Conservation (phyloP, 495 filamentous ascomycete species). For the Hyaloscypha bicolor region DNA sequence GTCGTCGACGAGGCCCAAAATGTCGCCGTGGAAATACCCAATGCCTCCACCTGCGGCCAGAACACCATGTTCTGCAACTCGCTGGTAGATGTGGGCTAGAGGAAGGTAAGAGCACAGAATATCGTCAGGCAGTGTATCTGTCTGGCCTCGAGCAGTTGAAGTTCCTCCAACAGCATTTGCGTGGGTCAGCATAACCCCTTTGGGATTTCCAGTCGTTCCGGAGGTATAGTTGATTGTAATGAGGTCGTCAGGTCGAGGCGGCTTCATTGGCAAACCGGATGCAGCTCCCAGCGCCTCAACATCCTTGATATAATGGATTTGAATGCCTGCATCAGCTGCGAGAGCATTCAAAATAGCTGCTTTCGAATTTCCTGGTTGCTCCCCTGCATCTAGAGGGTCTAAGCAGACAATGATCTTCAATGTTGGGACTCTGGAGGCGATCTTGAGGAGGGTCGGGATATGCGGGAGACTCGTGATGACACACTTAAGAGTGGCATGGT, state of each 20-base stretch:
- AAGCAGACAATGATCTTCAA: slow-evolving; percentile 89
- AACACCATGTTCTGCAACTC: slow-evolving; percentile 75
- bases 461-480: slow-evolving; percentile 83
- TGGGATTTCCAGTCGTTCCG: slow-evolving; percentile 92
- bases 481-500: slow-evolving; percentile 75
- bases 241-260: slow-evolving; percentile 74
- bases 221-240: slow-evolving; percentile 98
- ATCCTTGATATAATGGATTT: slow-evolving; percentile 75
- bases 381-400: slow-evolving; percentile 83
- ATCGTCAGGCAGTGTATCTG: slow-evolving; percentile 54
- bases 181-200: slow-evolving; percentile 90
- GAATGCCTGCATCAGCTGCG: slow-evolving; percentile 69
- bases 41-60: slow-evolving; percentile 75
- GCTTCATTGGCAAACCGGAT: slow-evolving; percentile 64
- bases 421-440: slow-evolving; percentile 74
- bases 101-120: slow-evolving; percentile 85
- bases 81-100: slow-evolving; percentile 91
- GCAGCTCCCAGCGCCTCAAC: slow-evolving; percentile 75
- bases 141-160: slow-evolving; percentile 53
- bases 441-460: slow-evolving; percentile 81
- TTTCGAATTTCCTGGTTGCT: slow-evolving; percentile 78
- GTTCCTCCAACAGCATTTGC: slow-evolving; percentile 76
- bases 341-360: slow-evolving; percentile 71
- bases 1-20: slow-evolving; percentile 85
- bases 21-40: slow-evolving; percentile 95